Percentiles rank a stretch among this genome's conserved stretches.
Conservation (phyloP, 23 red algal species). For the Chondrus crispus region DNA sequence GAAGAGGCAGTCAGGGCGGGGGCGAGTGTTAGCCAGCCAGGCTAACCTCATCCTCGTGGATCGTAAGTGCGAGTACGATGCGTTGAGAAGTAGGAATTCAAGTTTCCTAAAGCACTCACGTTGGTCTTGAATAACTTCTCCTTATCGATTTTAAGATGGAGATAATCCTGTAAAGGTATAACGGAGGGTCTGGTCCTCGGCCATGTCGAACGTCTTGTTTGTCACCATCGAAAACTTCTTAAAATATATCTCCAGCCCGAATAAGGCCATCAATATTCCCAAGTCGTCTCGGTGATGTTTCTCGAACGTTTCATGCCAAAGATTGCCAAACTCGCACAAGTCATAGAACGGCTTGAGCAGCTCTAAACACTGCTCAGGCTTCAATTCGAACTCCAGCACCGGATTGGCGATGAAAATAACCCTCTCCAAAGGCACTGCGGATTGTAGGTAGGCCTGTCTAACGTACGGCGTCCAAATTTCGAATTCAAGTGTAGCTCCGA, state of each 20-base stretch:
- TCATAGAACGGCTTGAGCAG: slow-evolving; percentile 8
- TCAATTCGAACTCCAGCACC: neutral
- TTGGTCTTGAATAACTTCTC: neutral
- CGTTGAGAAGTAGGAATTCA: neutral
- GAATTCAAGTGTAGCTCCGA: neutral
- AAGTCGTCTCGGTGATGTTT: neutral
- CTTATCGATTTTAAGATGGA: neutral
- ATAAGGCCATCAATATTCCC: slow-evolving; percentile 8
- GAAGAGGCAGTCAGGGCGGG: neutral
- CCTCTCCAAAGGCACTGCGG: neutral
- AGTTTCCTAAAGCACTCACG: slow-evolving; percentile 15
- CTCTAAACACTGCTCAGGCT: neutral
- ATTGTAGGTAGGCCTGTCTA: slow-evolving; percentile 7
- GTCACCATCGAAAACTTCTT: neutral
- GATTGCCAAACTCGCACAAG: neutral
- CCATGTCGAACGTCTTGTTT: neutral
- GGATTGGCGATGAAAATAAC: neutral
- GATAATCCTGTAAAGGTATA: neutral
- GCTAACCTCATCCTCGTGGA: neutral
- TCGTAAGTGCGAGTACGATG: neutral
- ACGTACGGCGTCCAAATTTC: neutral
- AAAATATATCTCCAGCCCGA: neutral
- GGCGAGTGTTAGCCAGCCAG: neutral
- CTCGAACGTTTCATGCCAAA: neutral
- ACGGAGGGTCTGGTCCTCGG: neutral